phyloP scores from a whole-genome alignment of 1,284 basidiomycete species.

The Naganishia sp. region DNA sequence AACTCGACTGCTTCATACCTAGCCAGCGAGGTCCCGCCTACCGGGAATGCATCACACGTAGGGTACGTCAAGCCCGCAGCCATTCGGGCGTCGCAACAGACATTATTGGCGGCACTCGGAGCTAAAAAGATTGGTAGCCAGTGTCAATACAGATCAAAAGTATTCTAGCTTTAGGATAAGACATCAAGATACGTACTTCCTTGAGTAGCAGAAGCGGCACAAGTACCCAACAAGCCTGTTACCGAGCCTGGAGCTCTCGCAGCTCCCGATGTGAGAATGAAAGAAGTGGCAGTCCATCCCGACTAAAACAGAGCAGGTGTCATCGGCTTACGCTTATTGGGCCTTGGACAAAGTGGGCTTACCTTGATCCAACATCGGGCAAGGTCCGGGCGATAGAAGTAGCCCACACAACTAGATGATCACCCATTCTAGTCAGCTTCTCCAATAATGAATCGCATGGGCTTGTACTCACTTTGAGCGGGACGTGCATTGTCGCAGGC shows the following conservation, averaged over 20 bases:
- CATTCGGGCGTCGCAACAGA: constrained; percentile 9
- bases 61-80: background rate
- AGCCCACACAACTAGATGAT: background rate
- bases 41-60: no score
- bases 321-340: background rate
- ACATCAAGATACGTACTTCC: background rate
- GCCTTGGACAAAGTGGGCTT: background rate
- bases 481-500: background rate
- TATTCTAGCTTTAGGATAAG: no score
- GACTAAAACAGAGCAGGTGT: background rate
- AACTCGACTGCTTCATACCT: no score
- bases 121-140: background rate
- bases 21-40: no score
- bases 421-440: no score
- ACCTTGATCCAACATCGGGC: background rate
- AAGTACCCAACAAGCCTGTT: background rate
- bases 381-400: background rate
- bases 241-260: background rate
- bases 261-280: background rate
- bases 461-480: background rate
- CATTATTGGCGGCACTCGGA: background rate
- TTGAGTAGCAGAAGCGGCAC: background rate
- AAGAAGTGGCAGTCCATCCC: background rate
- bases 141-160: background rate
- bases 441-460: no score